Evolutionary conservation across 2,329 filamentous ascomycete species (phyloP).

Genomic region (Venturia oleaginea): DNA sequence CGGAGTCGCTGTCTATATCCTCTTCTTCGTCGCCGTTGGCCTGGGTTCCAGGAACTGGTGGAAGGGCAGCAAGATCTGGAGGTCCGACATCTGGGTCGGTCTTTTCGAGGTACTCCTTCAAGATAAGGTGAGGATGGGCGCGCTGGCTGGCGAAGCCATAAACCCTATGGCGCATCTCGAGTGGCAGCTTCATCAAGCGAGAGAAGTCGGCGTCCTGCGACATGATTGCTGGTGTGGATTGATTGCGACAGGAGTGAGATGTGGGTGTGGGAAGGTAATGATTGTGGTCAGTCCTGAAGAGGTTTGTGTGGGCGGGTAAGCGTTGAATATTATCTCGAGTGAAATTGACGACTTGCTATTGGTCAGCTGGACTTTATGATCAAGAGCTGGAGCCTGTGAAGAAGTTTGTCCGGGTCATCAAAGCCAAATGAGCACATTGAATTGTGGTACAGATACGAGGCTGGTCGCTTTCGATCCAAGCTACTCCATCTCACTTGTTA

Average conservation of each 20-base stretch:
- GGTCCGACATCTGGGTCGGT: slow-evolving; percentile 6
- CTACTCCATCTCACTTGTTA: not conserved
- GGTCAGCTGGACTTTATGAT: not conserved
- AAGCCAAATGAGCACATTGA: not conserved
- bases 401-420: not conserved
- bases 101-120: slow-evolving; percentile 13
- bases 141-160: slow-evolving; percentile 6
- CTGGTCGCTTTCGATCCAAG: not conserved
- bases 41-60: no score
- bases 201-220: not conserved
- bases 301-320: not conserved
- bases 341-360: not conserved
- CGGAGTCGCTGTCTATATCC: not conserved
- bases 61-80: not conserved
- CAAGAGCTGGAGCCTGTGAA: not conserved
- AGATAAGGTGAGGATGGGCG: not conserved
- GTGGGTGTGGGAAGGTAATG: not conserved
- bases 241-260: not conserved
- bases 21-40: not conserved
- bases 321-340: not conserved
- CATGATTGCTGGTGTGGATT: not conserved
- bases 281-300: not conserved
- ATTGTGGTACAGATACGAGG: not conserved
- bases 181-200: slow-evolving; percentile 5
- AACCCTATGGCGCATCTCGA: slow-evolving; percentile 9